These are phyloP conservation scores for Lipomyces sp. DNA, from an alignment of 805 yeast species.

Conservation along the genomic window DNA sequence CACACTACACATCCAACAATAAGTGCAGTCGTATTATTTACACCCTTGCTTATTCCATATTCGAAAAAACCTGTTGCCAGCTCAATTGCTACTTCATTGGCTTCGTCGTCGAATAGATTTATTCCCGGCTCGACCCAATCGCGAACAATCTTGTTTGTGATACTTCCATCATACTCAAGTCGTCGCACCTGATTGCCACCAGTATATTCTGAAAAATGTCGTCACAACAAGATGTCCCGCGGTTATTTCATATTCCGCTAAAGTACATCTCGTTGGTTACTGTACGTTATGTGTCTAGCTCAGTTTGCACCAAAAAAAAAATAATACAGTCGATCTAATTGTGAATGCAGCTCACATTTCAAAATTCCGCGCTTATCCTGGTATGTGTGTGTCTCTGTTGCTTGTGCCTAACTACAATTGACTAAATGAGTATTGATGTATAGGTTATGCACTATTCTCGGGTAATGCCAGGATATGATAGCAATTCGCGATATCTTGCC, in stretches of 20 bases:
- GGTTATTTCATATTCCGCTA: conserved; percentile 40
- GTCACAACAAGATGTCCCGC: conserved; percentile 30
- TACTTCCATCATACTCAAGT: neutral
- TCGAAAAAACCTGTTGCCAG: no score
- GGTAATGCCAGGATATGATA: conserved; percentile 47
- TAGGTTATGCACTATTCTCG: conserved; percentile 50
- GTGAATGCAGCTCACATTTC: conserved; percentile 45
- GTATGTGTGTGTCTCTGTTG: conserved; percentile 34
- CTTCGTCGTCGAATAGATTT: no score
- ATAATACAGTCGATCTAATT: neutral
- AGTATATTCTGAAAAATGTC: neutral
- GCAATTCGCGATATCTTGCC: conserved; percentile 45
- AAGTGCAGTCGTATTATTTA: no score
- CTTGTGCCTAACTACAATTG: neutral
- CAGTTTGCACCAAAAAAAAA: neutral
- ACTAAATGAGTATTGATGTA: neutral
- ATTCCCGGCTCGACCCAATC: no score
- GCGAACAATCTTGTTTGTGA: no score
- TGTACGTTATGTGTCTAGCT: conserved; percentile 20
- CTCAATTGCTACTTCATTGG: no score
- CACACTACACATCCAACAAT: no score
- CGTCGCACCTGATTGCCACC: neutral
- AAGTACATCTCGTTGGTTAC: conserved; percentile 47
- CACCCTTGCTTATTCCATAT: no score
- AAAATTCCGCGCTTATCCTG: conserved; percentile 49